Base-by-base conservation (phyloP, 805 yeast genomes). In the Cyberlindnera petersonii region DNA sequence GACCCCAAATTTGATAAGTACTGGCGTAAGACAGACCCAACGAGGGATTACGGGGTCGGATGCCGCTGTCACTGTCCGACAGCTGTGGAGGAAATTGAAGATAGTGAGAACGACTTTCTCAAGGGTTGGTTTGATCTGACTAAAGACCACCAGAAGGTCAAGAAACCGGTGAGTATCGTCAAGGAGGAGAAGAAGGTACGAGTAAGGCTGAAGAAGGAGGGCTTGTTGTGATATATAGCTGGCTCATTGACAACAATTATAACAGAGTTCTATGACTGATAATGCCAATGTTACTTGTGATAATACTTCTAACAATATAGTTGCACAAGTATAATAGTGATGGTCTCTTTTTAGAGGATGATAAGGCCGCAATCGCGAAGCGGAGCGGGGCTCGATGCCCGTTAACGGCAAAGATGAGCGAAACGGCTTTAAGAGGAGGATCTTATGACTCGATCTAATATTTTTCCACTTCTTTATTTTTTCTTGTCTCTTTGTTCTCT, bases 21-120 rank as follows among this genome's bases (percentile, higher is more conserved):
- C 7, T 52, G 56, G 52, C 18, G 48, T 37, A 45, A 54, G 40
- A 61, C 59, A 39, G 77, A 66, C 55, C 49, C 48, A 9, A 60
- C 58, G 1, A 56, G 49, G 15, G 60, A 56, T 7, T 61, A 60
- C 33, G 79, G 95, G 1, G 78, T 78, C 7, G 96, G 97, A 1
- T 89, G 98, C 59, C 66, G 96, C 28, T 89, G 98, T 60, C 69
- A 73, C 46, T 89, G 98, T 62, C 95, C 86, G 5, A 26, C 44
- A 3, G 53, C 55, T n/a, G 66, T 58, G 36, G 42, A 49, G 20
- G 89, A 80, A 43, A 66, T 77, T 35, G 91, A 81, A 57, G 74
- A 80, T 49, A 53, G 72, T 4, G 64, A 66, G 2, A 64, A 71
- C 7, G 65, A 72, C 24, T 81, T 86, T 58, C 62, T 77, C 31